Evolutionary conservation across 805 yeast genomes (phyloP), one percentile per base, ranked within the genome.

Genomic region (Kluyveromyces aestuarii): DNA sequence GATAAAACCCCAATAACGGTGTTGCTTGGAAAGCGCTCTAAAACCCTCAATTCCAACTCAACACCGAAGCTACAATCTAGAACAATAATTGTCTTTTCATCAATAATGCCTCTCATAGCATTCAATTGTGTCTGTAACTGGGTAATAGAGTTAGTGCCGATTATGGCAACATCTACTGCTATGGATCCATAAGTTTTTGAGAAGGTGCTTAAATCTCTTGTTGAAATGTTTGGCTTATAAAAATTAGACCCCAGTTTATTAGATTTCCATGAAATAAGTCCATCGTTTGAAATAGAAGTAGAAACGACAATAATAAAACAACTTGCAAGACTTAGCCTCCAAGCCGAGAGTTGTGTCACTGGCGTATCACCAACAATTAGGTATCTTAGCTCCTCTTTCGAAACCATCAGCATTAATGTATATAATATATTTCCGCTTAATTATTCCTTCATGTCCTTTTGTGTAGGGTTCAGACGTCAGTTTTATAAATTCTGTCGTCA

Each of bases 201-300:
- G 2, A 60, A 39, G 19, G 56, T 61, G 14, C 49, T 49, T 8
- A 56, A 49, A 41, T 55, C 60, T 33, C 60, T 62, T 2, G 61
- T 52, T 46, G 60, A 59, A 14, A 61, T 53, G 48, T 65, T 64
- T 10, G 69, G 68, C 13, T 59, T 57, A 47, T 64, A 65, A 44
- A 60, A 62, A 49, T 60, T 62, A 8, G 67, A 61, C 4, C 68
- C 67, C 16, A 62, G 42, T 38, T 59, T 59, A 2, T 61, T 50
- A 10, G 67, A 60, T 48, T 64, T 63, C 69, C 68, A 65, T 3
- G 66, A 57, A 1, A 65, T 59, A 16, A 61, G 46, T 5, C 67
- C 66, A 56, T 64, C 68, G 35, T 60, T 54, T 8, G 67, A 57
- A 9, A 63, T 58, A 45, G 55, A 58, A 19, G 55, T 57, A 2